Evolutionary conservation across 768 basidiomycete genomes (phyloP).

Genomic region (Naganishia vishniacii): DNA sequence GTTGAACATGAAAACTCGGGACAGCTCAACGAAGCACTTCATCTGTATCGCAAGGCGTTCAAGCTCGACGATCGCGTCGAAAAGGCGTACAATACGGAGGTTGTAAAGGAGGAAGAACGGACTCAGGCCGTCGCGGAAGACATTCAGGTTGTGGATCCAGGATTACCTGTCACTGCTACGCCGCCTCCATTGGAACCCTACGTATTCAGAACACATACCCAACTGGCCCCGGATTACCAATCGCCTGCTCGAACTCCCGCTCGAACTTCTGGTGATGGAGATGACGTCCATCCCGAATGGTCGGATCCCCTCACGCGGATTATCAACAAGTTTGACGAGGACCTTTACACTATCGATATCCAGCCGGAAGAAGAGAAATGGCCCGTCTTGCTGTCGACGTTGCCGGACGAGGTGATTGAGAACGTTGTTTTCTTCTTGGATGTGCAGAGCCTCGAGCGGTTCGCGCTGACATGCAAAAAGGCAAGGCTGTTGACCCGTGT

Average conservation of each 20-base stretch:
- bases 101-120: slow-evolving; percentile 8
- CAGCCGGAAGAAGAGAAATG: slow-evolving; percentile 64
- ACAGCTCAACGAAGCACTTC: slow-evolving; percentile 67
- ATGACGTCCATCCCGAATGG: slow-evolving; percentile 9
- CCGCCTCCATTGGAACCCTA: slow-evolving; percentile 23
- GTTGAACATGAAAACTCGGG: slow-evolving; percentile 68
- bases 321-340: slow-evolving; percentile 5
- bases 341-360: slow-evolving; percentile 50
- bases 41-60: slow-evolving; percentile 74
- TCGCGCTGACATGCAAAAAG: slow-evolving; percentile 67
- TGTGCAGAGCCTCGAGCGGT: slow-evolving; percentile 65
- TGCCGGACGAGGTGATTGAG: slow-evolving; percentile 75
- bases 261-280: not conserved
- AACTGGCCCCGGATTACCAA: slow-evolving; percentile 41
- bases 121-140: not conserved
- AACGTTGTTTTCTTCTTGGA: slow-evolving; percentile 64
- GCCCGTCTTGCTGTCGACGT: slow-evolving; percentile 55
- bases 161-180: slow-evolving; percentile 1
- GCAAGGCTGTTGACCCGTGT: slow-evolving; percentile 69
- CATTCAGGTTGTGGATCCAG: slow-evolving; percentile 21
- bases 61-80: slow-evolving; percentile 66
- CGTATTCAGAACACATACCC: slow-evolving; percentile 41
- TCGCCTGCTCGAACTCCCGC: slow-evolving; percentile 3
- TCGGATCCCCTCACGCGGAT: slow-evolving; percentile 12
- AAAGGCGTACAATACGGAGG: slow-evolving; percentile 53